phyloP scores from a whole-genome alignment of 441 rosid genomes.

The Arabidopsis lyrata region DNA sequence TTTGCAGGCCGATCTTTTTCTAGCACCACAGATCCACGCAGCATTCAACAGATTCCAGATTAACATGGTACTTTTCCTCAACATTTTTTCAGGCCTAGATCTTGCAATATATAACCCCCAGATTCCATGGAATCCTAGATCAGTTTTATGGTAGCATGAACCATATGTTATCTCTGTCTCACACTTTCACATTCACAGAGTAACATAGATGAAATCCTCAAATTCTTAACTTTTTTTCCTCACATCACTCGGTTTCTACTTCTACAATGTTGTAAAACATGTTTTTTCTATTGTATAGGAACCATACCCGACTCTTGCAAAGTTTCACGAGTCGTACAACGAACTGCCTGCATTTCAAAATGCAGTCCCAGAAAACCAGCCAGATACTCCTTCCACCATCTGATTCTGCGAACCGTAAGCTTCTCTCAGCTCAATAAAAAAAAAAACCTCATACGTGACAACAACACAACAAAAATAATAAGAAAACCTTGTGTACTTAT shows the following conservation, averaged over 20 bases:
- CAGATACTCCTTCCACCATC: conserved; percentile 57
- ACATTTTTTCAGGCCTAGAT: neutral
- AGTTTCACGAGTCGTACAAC: conserved; percentile 63
- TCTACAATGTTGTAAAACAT: neutral
- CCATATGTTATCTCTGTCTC: too few species aligned
- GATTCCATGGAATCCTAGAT: neutral
- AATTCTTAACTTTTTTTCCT: neutral
- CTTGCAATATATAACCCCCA: neutral
- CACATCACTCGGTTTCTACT: neutral
- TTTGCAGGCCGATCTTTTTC: conserved; percentile 82
- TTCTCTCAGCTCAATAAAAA: too few species aligned
- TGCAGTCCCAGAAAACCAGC: conserved; percentile 73
- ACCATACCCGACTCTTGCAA: conserved; percentile 62
- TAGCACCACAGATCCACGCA: conserved; percentile 70
- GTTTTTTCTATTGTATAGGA: conserved; percentile 40
- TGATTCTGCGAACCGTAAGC: neutral
- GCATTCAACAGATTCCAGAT: conserved; percentile 63
- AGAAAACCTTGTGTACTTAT: too few species aligned
- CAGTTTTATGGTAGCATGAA: neutral
- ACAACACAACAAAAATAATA: too few species aligned
- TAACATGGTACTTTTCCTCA: conserved; percentile 62
- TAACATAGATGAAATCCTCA: neutral
- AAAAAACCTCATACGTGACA: too few species aligned
- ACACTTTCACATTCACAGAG: neutral
- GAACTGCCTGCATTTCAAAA: conserved; percentile 61